A percentile compares a stretch with the other conserved stretches of the same genome.
Conservation (phyloP, 768 basidiomycete genomes). For the Lentinula detonsa region DNA sequence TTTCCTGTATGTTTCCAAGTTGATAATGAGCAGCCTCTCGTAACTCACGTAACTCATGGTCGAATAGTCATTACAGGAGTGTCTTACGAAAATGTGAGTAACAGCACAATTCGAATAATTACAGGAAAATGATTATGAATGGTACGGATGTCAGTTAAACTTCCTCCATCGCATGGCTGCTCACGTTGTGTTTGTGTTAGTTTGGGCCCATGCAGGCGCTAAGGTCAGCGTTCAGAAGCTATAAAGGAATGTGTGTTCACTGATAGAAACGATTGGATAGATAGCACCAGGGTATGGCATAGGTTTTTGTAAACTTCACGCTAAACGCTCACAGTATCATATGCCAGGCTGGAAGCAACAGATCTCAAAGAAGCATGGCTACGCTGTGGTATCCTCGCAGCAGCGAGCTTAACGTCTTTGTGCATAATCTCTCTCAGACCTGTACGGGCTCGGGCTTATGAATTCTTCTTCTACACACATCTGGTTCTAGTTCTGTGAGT, state of each 20-base stretch:
- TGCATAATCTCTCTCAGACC: constrained; percentile 29
- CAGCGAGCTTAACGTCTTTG: constrained; percentile 24
- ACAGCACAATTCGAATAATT: neutral
- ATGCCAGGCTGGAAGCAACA: neutral
- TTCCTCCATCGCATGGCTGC: constrained; percentile 31
- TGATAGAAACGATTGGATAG: neutral
- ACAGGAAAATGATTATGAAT: neutral
- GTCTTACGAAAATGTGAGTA: constrained; percentile 18
- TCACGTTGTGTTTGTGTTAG: constrained; percentile 27
- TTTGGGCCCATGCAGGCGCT: constrained; percentile 29
- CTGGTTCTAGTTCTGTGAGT: constrained; percentile 32
- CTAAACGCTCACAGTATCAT: neutral
- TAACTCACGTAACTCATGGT: neutral
- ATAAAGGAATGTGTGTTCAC: neutral
- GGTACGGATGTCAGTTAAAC: constrained; percentile 19
- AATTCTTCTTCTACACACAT: constrained; percentile 36
- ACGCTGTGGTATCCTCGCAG: constrained; percentile 25
- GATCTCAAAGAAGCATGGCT: constrained; percentile 15
- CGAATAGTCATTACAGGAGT: constrained; percentile 33
- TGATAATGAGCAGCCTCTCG: neutral
- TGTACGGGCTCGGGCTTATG: constrained; percentile 28
- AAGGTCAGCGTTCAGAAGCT: constrained; percentile 12
- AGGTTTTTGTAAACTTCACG: too few species aligned
- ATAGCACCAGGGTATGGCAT: neutral
- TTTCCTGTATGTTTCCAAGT: constrained; percentile 25